A percentile compares a stretch with the other conserved stretches of the same genome.
Evolutionary conservation across 1,284 basidiomycete species (phyloP).

Genomic region (Leccinum pachyderme): DNA sequence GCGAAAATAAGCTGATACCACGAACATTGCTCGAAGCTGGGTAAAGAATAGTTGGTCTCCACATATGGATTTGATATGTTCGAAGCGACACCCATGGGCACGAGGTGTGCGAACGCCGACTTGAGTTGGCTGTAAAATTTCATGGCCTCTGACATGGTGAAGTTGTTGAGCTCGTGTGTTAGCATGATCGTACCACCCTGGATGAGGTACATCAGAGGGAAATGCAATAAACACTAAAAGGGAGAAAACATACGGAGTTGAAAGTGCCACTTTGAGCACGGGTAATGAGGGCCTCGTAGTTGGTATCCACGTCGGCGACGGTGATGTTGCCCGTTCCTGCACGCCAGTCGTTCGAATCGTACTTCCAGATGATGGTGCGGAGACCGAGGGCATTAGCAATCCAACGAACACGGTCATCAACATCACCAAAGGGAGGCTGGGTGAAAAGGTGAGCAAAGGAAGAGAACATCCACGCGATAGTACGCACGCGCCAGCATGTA

Average conservation of each 20-base stretch:
- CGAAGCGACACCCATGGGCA: constrained; percentile 46
- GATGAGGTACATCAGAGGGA: background rate
- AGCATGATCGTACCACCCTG: constrained; percentile 49
- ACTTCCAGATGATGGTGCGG: constrained; percentile 63
- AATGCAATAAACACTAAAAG: background rate
- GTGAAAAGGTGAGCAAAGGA: background rate
- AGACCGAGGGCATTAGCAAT: constrained; percentile 62
- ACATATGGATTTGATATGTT: constrained; percentile 50
- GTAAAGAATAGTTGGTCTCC: constrained; percentile 40
- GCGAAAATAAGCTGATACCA: constrained; percentile 1
- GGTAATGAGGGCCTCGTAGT: constrained; percentile 42
- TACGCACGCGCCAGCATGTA: constrained; percentile 61
- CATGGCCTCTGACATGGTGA: constrained; percentile 47
- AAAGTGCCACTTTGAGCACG: constrained; percentile 42
- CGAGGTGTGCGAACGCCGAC: constrained; percentile 45
- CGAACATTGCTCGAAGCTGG: constrained; percentile 47
- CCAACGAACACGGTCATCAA: constrained; percentile 69
- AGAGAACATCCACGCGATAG: background rate
- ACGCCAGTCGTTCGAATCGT: constrained; percentile 73
- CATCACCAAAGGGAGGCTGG: constrained; percentile 61
- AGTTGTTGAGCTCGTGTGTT: constrained; percentile 49
- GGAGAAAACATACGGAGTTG: constrained; percentile 28
- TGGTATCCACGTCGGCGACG: constrained; percentile 37
- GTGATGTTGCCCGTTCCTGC: constrained; percentile 48
- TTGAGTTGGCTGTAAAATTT: constrained; percentile 42